A percentile compares a stretch with the other conserved stretches of the same genome.
phyloP scores from a whole-genome alignment of 768 basidiomycete genomes.

The Kwoniella mangroviensis region DNA sequence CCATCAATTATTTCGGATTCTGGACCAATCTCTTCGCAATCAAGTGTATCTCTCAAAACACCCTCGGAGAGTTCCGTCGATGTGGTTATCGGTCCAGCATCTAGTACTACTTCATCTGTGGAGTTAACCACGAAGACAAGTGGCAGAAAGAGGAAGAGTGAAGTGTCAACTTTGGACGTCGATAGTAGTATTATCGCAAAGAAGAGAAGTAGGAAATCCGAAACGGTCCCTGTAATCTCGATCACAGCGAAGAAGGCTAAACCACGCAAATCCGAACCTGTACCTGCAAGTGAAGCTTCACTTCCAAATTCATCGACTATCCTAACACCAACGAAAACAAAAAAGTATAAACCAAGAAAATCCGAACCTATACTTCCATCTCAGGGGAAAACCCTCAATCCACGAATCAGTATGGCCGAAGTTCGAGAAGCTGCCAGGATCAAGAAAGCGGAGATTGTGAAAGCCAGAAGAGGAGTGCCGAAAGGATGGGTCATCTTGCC shows the following conservation, averaged over 20 bases:
- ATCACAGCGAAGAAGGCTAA: neutral
- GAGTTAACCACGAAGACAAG: neutral
- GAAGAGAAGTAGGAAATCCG: constrained; percentile 16
- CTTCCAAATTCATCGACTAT: neutral
- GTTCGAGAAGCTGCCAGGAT: constrained; percentile 12
- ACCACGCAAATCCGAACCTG: constrained; percentile 8
- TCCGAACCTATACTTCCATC: constrained; percentile 3
- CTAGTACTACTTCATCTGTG: neutral
- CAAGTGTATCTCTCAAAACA: neutral
- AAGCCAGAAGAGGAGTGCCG: constrained; percentile 22
- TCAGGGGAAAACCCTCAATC: neutral
- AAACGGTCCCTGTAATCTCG: neutral
- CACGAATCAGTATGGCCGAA: constrained; percentile 7
- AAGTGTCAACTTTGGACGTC: neutral
- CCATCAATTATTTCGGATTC: neutral
- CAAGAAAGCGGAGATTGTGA: constrained; percentile 13
- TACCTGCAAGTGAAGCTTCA: neutral
- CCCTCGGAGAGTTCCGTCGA: neutral
- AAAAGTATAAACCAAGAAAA: constrained; percentile 2
- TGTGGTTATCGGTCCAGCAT: too few relatives aligned
- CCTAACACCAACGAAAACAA: neutral
- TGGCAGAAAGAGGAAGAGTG: constrained; percentile 6
- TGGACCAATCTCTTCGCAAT: neutral
- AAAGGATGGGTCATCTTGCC: constrained; percentile 23
- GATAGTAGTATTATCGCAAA: neutral